Evolutionary conservation across 371 early-diverging fungal species (phyloP).

Genomic region (Cokeromyces recurvatus): DNA sequence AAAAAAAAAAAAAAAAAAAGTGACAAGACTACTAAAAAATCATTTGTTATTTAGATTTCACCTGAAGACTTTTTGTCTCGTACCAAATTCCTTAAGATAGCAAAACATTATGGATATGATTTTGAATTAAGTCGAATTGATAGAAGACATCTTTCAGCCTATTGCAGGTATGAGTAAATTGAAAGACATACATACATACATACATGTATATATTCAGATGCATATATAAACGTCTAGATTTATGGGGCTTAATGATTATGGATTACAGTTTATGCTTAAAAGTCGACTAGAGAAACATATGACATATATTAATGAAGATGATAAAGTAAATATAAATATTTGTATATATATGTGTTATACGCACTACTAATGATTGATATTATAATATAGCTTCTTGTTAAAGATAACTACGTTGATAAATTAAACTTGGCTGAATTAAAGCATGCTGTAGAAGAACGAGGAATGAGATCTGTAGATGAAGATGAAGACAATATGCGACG

Average conservation of each 20-base stretch:
- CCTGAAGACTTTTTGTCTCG: conserved; percentile 46
- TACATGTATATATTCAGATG: background rate
- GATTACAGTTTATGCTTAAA: conserved; percentile 49
- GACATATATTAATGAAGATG: conserved; percentile 49
- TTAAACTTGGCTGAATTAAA: conserved; percentile 42
- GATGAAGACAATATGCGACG: conserved; percentile 45
- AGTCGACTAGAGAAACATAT: conserved; percentile 50
- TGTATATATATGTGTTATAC: background rate
- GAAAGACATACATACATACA: background rate
- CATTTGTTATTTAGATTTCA: conserved; percentile 47
- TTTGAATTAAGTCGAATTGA: conserved; percentile 49
- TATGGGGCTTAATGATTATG: conserved; percentile 54
- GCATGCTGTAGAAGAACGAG: conserved; percentile 58
- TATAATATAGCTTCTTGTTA: conserved; percentile 38
- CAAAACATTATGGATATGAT: conserved; percentile 47
- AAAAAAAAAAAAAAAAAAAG: too few relatives aligned
- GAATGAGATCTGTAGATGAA: conserved; percentile 53
- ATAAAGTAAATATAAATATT: conserved; percentile 33
- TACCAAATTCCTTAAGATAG: conserved; percentile 35
- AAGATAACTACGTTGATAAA: conserved; percentile 41
- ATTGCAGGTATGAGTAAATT: conserved; percentile 38
- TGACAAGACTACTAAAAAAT: too few relatives aligned
- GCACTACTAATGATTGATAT: too few relatives aligned
- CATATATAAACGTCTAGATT: conserved; percentile 29
- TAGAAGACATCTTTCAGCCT: conserved; percentile 44